Evolutionary conservation across 129 eudicot species (phyloP), one percentile per base, ranked within the genome.

Genomic region (Oenanthe sinensis): DNA sequence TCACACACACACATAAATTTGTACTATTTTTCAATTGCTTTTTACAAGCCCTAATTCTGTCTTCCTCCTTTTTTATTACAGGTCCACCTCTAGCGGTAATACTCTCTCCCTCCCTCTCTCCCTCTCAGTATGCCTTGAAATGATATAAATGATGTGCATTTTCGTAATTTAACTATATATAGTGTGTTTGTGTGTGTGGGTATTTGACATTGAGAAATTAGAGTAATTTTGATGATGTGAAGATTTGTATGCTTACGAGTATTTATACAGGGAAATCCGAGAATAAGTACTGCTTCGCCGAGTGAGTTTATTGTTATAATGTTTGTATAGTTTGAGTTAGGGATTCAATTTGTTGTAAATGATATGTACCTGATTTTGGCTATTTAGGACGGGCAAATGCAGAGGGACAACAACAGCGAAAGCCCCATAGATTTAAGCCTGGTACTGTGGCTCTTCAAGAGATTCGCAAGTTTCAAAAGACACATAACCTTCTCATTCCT

Each of bases 361-460:
- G 42, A 72, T n/a, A 8, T 74, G 60, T 46, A 74, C 26, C 24
- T 74, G n/a, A 44, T 46, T 74, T 74, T 2, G 60, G 54, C n/a
- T 54, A 47, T 72, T 22, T n/a, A 72, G 76, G 37, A 20, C 22
- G 0, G 12, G 60, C 68, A 60, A 3, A n/a, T 60, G 14, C 58
- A 74, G 60, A 30, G 42, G 77, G 60, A 12, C 79, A 89, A 65
- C 70, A n/a, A 70, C 80, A 45, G 86, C 86, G 40, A 72, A 91
- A 72, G 50, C 54, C 75, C 72, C 81, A 67, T 47, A 81, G 92
- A 26, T 79, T 76, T 79, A 88, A 77, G 90, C 91, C 93, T 10
- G 97, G 97, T 70, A 85, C 93, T 4, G 87, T 83, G 77, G 97
- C 97, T 20, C 83, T 92, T 74, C 91, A 91, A 20, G 97, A 92